Evolutionary conservation across 2,329 filamentous ascomycete species (phyloP), one percentile per base, ranked within the genome.

Genomic region (Fusarium sp.): DNA sequence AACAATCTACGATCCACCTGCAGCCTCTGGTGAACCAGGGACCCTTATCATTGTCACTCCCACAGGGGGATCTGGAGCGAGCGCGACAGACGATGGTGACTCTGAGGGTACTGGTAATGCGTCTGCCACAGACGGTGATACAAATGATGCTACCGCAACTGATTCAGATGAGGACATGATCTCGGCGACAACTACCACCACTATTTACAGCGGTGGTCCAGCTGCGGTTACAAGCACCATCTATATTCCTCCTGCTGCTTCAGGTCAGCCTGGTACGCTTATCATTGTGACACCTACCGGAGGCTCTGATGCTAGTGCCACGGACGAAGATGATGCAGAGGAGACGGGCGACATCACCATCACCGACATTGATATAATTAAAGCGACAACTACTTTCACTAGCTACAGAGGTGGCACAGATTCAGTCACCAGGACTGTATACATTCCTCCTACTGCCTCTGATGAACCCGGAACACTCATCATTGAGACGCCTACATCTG

Each of bases 391-490:
- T 4, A 65, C 46, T 1, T 23, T 60, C 1, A 65, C 62, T 1
- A 26, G 58, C 3, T 59, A 45, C 9, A 65, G 61, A 6, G 54
- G 54, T 3, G 54, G 46, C 6, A 26, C 61, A 13, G 62, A 18
- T 0, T 54, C 62, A 16, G 42, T 16, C 4, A 54, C 61, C 2
- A 39, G 16, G 14, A 65, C 62, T 7, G 14, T 54, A 6, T 66
- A 66, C 1, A 60, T 54, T 3, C 62, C 61, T 1, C 62, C 62
- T 1, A 55, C 48, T 3, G 49, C 3, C 0, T 51, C 61, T 0
- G 55, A 16, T 3, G 62, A 55, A 42, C 39, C 54, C 4, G 63
- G 63, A 0, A 66, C 63, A 2, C 26, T 66, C 7, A 23, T 66
- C 4, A 16, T 66, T 5, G 62, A 65, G 9, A 49, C 60, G 0